These are phyloP conservation scores for Dendrothele bispora DNA, from an alignment of 768 basidiomycete genomes.

Conservation along the genomic window DNA sequence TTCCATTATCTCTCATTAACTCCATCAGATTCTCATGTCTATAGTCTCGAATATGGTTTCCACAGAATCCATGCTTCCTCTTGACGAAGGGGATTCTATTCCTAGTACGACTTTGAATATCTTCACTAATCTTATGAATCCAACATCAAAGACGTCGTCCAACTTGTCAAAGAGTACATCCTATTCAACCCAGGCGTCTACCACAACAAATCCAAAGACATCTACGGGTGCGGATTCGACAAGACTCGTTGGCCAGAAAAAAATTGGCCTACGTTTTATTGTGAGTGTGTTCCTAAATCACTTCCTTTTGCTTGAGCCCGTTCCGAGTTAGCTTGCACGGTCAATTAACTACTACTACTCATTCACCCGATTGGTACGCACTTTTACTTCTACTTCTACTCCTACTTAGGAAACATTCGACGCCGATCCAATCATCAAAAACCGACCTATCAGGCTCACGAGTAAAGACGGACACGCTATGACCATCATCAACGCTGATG, in stretches of 20 bases:
- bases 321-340: no score
- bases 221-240: conserved; percentile 6
- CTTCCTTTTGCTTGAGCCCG: no score
- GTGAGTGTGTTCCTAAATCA: no score
- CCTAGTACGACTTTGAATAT: no score
- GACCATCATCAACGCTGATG: conserved; percentile 3
- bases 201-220: conserved; percentile 1
- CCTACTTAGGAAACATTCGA: conserved; percentile 1
- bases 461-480: conserved; percentile 7
- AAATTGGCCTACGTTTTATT: no score
- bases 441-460: conserved; percentile 4
- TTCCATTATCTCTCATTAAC: no score
- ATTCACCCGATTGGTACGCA: no score
- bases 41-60: conserved; percentile 6
- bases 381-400: no score
- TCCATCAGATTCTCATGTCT: conserved; percentile 6
- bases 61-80: conserved; percentile 1
- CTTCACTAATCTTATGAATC: no score
- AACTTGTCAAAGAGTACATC: conserved; percentile 2
- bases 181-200: conserved; percentile 1
- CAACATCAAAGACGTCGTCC: background rate
- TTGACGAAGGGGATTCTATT: conserved; percentile 5
- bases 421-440: background rate
- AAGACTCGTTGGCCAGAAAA: conserved; percentile 1
- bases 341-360: no score